Evolutionary conservation across 371 early-diverging fungal species (phyloP), one percentile per base, ranked within the genome.

Genomic region (Conidiobolus incongruus): DNA sequence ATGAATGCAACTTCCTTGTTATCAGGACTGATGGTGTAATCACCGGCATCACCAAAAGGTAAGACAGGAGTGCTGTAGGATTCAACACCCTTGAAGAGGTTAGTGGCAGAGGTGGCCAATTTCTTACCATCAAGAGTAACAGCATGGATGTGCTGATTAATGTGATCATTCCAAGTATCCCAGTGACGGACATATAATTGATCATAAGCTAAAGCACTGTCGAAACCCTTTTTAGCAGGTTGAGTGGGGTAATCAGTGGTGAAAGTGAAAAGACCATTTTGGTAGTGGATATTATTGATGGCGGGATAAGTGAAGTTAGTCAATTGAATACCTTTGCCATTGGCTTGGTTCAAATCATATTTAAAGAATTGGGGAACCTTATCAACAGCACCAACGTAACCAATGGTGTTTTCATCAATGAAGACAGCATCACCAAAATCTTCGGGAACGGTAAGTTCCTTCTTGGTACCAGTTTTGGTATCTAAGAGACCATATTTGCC

Each of bases 151-250:
- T 48, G 39, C 71, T 68, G 61, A 63, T 67, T 47, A 51, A 64
- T 68, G 23, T 62, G 59, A 22, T 59, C 49, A 3, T 62, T 49
- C 44, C 63, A 72, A 2, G 45, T 44, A 48, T 79, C 80, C 80
- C 80, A 79, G 38, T 75, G 77, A 39, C 80, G 63, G 32, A 77
- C 69, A 63, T 71, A 73, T 23, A 76, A 54, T 11, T 63, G 46
- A 40, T 76, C 72, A 56, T 58, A 73, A 13, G 60, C 70, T 23
- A 65, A 19, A 12, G 59, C 70, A 0, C 63, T 59, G 40, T 70
- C 70, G 24, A 40, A 28, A n/a, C n/a, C n/a, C 5, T 17, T 13
- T 8, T 35, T 47, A 11, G 29, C 40, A 19, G 19, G 10, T n/a
- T 51, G 44, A 19, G 67, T 46, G 15, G 58, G 53, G 28, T 65